Base-by-base conservation (phyloP, 2,329 filamentous ascomycete species). In the Aspergillus fructus region DNA sequence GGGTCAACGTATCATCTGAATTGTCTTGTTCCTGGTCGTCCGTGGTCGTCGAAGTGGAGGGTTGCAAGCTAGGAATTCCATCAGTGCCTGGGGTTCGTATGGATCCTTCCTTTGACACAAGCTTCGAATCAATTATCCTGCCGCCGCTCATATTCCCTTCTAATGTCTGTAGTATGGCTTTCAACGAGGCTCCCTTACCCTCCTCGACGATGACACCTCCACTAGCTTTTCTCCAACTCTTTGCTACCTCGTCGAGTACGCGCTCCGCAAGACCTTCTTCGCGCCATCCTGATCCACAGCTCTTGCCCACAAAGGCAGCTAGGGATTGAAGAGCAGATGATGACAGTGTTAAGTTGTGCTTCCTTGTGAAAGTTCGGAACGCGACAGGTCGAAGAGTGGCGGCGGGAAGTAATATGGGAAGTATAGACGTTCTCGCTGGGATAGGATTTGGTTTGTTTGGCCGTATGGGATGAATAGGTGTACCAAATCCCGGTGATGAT, bases 341-440 rank as follows among this genome's bases (percentile, higher is more conserved):
- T 7, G 90, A 93, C 53, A 99, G 85, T 0, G 93, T 97, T 55
- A 99, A 81, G 66, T 93, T 96, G 76, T 99, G 91, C 71, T 97
- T 99, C 75, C 97, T 97, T 2, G 94, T 99, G 64, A 99, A 96
- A 0, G 91, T 96, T 47, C 94, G 87, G 70, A 99, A 97, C 8
- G 94, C 96, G 19, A 97, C 82, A 2, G 94, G 93, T 61, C 96
- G 84, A 41, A 99, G 79, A 0, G 90, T 96, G 9, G 91, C 86
- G 0, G 93, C 90, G 3, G 93, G 93, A 4, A 99, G 86, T 37
- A 96, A 82, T 56, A 99, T 94, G 4, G 94, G 92, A 1, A 99
- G 81, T 48, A 97, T 89, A 6, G 86, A 83, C 5, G 81, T 74
- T 59, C 80, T 82, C 23, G 81, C 81, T 12, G 86, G 82, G 64